Evolutionary conservation across 495 filamentous ascomycete genomes (phyloP).

Genomic region (Hypoxylon fuscum): DNA sequence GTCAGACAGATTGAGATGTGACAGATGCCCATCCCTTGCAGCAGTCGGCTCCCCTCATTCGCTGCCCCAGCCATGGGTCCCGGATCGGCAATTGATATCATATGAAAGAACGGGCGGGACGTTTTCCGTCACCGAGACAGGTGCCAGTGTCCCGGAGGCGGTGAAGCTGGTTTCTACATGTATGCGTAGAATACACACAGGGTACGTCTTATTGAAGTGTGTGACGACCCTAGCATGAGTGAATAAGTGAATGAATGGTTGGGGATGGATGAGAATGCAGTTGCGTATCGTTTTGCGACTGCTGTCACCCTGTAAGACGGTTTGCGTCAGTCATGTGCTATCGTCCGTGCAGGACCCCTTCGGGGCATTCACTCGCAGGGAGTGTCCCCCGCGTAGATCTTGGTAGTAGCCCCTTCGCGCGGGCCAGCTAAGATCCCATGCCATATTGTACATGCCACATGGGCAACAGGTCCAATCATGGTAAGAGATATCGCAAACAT

Average conservation of each 20-base stretch:
- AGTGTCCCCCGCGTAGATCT: conserved; percentile 41
- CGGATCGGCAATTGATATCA: conserved; percentile 42
- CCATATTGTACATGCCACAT: conserved; percentile 40
- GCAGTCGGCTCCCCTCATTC: conserved; percentile 32
- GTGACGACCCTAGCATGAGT: conserved; percentile 6
- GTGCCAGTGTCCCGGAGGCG: conserved; percentile 31
- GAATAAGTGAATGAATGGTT: conserved; percentile 9
- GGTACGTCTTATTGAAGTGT: conserved; percentile 6
- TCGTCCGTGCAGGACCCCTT: conserved; percentile 40
- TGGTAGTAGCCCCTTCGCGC: conserved; percentile 35
- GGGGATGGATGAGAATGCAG: conserved; percentile 20
- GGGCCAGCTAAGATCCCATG: conserved; percentile 33
- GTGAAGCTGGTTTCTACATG: conserved; percentile 17
- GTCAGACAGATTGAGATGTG: conserved; percentile 41
- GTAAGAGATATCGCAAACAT: conserved; percentile 31
- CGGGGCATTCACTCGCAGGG: conserved; percentile 34
- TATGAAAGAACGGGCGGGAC: conserved; percentile 30
- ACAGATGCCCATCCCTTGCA: conserved; percentile 42
- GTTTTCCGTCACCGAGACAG: conserved; percentile 31
- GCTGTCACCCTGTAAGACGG: conserved; percentile 35
- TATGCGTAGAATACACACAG: conserved; percentile 22
- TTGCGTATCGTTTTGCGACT: conserved; percentile 35
- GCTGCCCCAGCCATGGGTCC: conserved; percentile 43
- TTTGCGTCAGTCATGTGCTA: conserved; percentile 43
- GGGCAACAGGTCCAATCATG: conserved; percentile 31